Evolutionary conservation across 352 stramenopile genomes (phyloP), one percentile per base, ranked within the genome.

Genomic region (Lagenidium sp.): DNA sequence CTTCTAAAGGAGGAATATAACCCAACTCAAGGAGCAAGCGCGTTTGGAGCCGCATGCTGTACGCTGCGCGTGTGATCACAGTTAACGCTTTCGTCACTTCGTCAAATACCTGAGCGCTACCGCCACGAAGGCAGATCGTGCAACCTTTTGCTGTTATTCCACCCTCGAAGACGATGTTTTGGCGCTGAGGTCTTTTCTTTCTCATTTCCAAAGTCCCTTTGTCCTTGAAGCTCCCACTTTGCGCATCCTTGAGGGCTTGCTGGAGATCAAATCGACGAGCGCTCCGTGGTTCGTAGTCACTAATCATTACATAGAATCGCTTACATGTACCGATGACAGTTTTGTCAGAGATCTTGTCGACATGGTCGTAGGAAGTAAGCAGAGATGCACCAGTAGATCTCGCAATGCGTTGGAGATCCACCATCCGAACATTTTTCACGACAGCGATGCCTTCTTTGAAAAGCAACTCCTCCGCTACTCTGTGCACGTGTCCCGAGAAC

Each of bases 91-190:
- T 57, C 3, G 71, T 82, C 6, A 91, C 67, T 44, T 89, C 81
- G 13, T 69, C 64, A 41, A 91, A 85, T 21, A 84, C 67, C 3
- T 78, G 59, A 4, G 57, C 36, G 2, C 68, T 60, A 25, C 76
- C 81, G 44, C 81, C 81, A 30, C 81, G 75, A 21, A 94, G 63
- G 44, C 75, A 86, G n/a, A 94, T 61, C 19, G 81, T 94, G 39
- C 76, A 90, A 7, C 81, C 81, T 41, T 85, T 84, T 16, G 65
- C 64, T 15, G 60, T 73, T 16, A 81, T 64, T 0, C 77, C 81
- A 24, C 78, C 77, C 70, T 94, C 78, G 39, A 94, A 94, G 22
- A 94, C 78, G 24, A 94, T 83, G 31, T 90, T 89, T 41, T 94
- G 78, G 1, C 75, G 65, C 24, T 88, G 78, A 10, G 65, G 75